Evolutionary conservation across 2,329 filamentous ascomycete species (phyloP), one percentile per base, ranked within the genome.

Genomic region (Pseudogymnoascus sp.): DNA sequence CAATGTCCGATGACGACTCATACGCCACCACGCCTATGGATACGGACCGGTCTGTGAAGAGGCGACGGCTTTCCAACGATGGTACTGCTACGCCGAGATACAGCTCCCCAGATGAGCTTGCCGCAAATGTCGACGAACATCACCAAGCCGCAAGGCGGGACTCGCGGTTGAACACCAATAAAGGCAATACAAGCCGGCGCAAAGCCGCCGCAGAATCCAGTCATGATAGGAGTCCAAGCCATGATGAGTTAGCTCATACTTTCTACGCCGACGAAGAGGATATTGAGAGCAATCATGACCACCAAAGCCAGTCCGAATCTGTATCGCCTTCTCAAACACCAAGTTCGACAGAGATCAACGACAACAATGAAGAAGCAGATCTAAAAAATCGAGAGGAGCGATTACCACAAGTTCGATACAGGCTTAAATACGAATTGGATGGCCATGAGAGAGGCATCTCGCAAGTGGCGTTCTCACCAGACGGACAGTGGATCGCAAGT

Each of bases 401-500:
- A 55, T 33, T 33, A 16, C n/a, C 60, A 25, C 70, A 67, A 40
- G 64, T 73, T 12, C 72, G 71, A 23, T 74, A 73, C 77, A 82
- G 79, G 43, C 83, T 86, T 35, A 84, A 86, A 61, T 83, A 93
- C 66, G 82, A 88, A 18, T 81, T 97, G 18, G 83, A 81, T 65
- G 93, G 92, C 1, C 93, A 97, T 77, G 81, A 84, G 59, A 86
- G 88, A 64, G 87, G 90, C 21, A 85, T 97, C 1, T 89, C 93
- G 1, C 87, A 91, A 61, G 91, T 96, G 59, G 89, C 90, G 69
- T 96, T 97, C 76, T 97, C 93, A 1, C 95, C 93, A 0, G 88
- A 97, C 76, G 91, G 92, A 4, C 83, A 84, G 33, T 95, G 90
- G 86, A 90, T 99, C 67, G 95, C 95, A 18, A 95, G 89, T 66